Conservation (phyloP, 1,284 basidiomycete species). For the Naganishia sp. region DNA sequence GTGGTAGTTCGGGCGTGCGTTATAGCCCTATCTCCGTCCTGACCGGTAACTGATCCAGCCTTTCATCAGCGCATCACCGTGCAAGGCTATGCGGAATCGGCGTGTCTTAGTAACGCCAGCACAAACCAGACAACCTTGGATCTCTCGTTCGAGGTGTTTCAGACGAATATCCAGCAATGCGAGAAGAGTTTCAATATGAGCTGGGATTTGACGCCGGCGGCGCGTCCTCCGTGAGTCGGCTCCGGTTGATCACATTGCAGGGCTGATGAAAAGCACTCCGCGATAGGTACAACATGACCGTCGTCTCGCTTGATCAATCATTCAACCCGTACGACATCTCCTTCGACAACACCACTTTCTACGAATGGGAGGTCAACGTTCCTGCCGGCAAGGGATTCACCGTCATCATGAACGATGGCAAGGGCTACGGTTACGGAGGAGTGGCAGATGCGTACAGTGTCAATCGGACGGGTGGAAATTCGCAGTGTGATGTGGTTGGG, state of each 20-base stretch:
- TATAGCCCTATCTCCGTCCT: too few species aligned
- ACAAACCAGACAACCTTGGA: constrained; percentile 27
- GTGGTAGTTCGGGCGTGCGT: constrained; percentile 26
- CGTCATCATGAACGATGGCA: constrained; percentile 32
- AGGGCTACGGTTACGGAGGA: constrained; percentile 32
- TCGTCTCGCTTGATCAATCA: constrained; percentile 29
- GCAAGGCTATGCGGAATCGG: constrained; percentile 25
- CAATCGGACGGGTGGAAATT: constrained; percentile 25
- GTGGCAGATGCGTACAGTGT: constrained; percentile 23
- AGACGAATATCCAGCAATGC: constrained; percentile 30
- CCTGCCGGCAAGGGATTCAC: constrained; percentile 29
- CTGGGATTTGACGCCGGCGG: constrained; percentile 2
- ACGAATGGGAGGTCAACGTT: constrained; percentile 31
- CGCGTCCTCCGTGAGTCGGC: constrained; percentile 3
- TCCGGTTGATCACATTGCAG: neutral
- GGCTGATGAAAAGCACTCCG: neutral
- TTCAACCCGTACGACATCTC: constrained; percentile 32
- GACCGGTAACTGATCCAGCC: neutral
- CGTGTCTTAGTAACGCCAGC: constrained; percentile 9
- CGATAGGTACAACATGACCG: constrained; percentile 33
- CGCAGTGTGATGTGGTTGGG: constrained; percentile 24
- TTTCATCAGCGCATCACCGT: constrained; percentile 24
- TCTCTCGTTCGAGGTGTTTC: constrained; percentile 23
- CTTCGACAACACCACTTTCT: constrained; percentile 6
- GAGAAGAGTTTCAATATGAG: constrained; percentile 20